Conservation (phyloP, 495 filamentous ascomycete genomes). For the Platismatia glauca region DNA sequence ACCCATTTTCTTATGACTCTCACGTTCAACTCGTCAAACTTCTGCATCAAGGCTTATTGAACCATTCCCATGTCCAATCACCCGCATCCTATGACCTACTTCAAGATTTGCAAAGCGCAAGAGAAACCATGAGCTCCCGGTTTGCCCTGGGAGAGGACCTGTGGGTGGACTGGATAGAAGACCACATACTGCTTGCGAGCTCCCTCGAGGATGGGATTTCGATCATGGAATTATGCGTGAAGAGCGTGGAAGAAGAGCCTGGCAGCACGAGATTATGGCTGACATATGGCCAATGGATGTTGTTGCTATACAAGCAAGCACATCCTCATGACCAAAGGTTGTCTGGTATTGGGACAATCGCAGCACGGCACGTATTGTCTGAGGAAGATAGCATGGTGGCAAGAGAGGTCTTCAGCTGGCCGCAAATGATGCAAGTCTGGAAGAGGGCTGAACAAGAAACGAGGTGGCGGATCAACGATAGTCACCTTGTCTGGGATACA, state of each 20-base stretch:
- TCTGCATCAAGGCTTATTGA: constrained; percentile 54
- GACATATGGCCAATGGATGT: constrained; percentile 79
- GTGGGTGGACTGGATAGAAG: constrained; percentile 57
- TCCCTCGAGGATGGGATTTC: constrained; percentile 56
- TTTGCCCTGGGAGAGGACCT: constrained; percentile 60
- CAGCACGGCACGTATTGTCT: constrained; percentile 51
- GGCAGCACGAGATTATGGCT: constrained; percentile 80
- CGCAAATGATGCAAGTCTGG: constrained; percentile 70
- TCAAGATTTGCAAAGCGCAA: constrained; percentile 51
- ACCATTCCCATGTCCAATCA: constrained; percentile 43
- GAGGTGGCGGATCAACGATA: constrained; percentile 73
- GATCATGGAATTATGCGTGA: constrained; percentile 76
- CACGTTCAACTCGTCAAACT: constrained; percentile 56
- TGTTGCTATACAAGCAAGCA: constrained; percentile 56
- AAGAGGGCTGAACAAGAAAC: constrained; percentile 68
- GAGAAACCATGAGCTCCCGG: constrained; percentile 55
- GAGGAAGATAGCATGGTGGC: constrained; percentile 68
- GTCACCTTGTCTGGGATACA: constrained; percentile 81
- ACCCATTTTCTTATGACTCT: constrained; percentile 56
- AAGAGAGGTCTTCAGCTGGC: constrained; percentile 69
- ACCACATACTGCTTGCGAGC: constrained; percentile 52
- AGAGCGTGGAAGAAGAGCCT: constrained; percentile 72
- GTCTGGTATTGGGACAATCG: constrained; percentile 18
- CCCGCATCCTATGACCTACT: constrained; percentile 50
- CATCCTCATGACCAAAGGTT: constrained; percentile 39